Evolutionary conservation across 1,139 yeast genomes (phyloP), one percentile per base, ranked within the genome.

Genomic region (Hyphopichia wangnamkhiaoensis): DNA sequence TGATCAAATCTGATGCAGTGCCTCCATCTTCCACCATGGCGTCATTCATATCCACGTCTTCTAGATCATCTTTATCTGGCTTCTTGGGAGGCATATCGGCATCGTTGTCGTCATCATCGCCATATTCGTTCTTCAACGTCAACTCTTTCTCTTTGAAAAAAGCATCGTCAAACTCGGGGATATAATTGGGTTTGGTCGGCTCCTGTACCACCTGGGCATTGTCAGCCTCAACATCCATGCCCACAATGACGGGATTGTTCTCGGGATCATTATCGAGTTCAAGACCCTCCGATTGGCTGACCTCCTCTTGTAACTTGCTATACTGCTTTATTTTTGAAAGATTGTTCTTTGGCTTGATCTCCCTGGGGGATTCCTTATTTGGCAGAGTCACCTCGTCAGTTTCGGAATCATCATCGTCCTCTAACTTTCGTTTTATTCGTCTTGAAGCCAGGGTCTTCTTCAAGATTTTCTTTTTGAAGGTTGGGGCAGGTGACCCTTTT

Each of bases 391-490:
- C 15, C 12, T 26, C 15, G 16, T n/a, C n/a, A n/a, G n/a, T n/a
- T n/a, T 31, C 39, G 5, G 34, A 47, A n/a, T 39, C 43, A 12
- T 31, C 37, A 8, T 40, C 45, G 10, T 41, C 52, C 16, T 41
- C 50, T 7, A 38, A 21, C n/a, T 31, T 37, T 16, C 33, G 26
- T 20, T 25, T 34, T 5, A 34, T 36, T 33, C 34, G 36, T 33
- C 48, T 35, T 21, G 24, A 21, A 15, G 34, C 39, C 13, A 31
- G 31, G 7, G 33, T 35, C 33, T 44, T 46, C n/a, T n/a, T n/a
- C n/a, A 42, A 35, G 5, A 32, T 35, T 41, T 59, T 60, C 52
- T 52, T 55, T 45, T 59, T 60, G 49, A 59, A 59, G 16, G 33
- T 23, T 10, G 38, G 33, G 9, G 29, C 27, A 17, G 31, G 13